Conservation (phyloP, 768 basidiomycete genomes). For the Tricholoma hemisulphureum region DNA sequence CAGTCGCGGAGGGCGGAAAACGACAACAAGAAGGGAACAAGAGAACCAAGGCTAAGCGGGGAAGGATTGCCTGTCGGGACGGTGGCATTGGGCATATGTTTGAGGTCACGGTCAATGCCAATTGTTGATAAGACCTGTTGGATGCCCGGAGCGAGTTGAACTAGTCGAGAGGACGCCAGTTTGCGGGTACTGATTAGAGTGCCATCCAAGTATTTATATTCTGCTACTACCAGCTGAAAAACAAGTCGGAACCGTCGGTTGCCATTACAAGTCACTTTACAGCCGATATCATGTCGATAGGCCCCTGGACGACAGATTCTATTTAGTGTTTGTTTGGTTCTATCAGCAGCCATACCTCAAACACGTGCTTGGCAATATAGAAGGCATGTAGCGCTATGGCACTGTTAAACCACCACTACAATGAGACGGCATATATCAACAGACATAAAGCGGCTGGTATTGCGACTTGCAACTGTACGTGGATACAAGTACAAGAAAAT, state of each 20-base stretch:
- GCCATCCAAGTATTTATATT: too few species aligned
- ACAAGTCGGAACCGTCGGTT: background rate
- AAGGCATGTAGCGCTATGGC: too few species aligned
- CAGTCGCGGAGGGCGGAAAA: constrained; percentile 60
- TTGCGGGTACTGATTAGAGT: background rate
- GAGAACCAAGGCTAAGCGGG: constrained; percentile 25
- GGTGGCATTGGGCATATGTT: background rate
- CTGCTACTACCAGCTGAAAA: too few species aligned
- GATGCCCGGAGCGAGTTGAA: constrained; percentile 10
- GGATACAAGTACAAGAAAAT: too few species aligned
- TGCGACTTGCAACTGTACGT: background rate
- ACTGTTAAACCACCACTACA: too few species aligned
- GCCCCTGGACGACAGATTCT: too few species aligned
- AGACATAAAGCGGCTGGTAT: background rate
- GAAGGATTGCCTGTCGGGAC: background rate
- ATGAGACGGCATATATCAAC: background rate
- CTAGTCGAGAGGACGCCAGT: constrained; percentile 13
- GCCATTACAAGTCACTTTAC: too few species aligned
- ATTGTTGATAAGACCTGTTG: constrained; percentile 5
- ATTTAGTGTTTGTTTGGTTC: too few species aligned
- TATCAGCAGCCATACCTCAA: too few species aligned
- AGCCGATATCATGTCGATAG: too few species aligned
- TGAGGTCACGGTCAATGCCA: too few species aligned
- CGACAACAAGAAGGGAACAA: constrained; percentile 48
- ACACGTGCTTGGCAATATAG: too few species aligned